phyloP scores from a whole-genome alignment of 371 early-diverging fungal genomes.

The Chytridiales sp. region DNA sequence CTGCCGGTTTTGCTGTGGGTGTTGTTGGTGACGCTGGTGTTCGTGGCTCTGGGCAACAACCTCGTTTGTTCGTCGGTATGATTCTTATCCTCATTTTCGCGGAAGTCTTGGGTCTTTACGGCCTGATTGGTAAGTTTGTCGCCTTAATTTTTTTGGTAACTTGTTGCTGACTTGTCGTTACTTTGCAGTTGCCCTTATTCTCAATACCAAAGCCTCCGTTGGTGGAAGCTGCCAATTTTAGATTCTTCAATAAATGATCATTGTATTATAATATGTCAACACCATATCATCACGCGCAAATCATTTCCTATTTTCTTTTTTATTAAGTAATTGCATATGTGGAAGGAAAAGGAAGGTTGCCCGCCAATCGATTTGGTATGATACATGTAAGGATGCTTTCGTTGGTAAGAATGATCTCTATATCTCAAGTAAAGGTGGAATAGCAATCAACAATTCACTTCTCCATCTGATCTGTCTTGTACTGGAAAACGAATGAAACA shows the following conservation, averaged over 20 bases:
- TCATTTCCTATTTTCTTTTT: too few relatives aligned
- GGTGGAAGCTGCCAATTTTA: constrained; percentile 34
- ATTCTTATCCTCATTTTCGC: constrained; percentile 97
- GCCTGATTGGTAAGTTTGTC: constrained; percentile 69
- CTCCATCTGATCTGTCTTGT: constrained; percentile 64
- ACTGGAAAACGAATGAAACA: constrained; percentile 90
- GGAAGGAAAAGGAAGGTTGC: too few relatives aligned
- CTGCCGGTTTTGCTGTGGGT: constrained; percentile 96
- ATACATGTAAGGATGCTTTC: too few relatives aligned
- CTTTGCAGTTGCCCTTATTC: constrained; percentile 79
- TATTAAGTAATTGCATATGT: too few relatives aligned
- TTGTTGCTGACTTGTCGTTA: background rate
- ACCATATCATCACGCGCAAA: too few relatives aligned
- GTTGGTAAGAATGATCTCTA: too few relatives aligned
- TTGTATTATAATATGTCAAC: too few relatives aligned
- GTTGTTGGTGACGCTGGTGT: constrained; percentile 95
- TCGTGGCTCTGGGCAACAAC: constrained; percentile 89
- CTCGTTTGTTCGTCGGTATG: constrained; percentile 89
- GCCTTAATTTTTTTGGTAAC: background rate
- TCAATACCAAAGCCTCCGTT: constrained; percentile 76
- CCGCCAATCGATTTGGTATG: too few relatives aligned
- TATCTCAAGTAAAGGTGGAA: background rate
- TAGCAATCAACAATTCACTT: background rate
- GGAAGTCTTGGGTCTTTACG: constrained; percentile 86
- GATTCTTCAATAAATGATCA: too few relatives aligned